These are phyloP conservation scores for Lichtheimia ramosa DNA, from an alignment of 371 early-diverging fungal species.

Conservation along the genomic window DNA sequence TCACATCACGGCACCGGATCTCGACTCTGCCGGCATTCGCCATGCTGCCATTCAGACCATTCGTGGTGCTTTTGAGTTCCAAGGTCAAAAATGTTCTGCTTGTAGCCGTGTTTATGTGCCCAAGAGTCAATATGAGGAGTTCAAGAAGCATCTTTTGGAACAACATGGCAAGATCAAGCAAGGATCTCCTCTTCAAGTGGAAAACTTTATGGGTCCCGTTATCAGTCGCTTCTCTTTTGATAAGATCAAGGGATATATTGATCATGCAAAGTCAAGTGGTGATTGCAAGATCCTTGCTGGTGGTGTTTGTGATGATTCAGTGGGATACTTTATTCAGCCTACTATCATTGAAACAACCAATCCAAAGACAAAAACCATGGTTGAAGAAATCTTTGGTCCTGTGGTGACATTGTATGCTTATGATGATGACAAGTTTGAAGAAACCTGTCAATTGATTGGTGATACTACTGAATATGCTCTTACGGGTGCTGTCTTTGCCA, in stretches of 20 bases:
- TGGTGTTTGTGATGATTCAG: slow-evolving; percentile 79
- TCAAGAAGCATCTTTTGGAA: slow-evolving; percentile 64
- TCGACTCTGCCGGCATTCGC: slow-evolving; percentile 63
- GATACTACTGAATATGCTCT: slow-evolving; percentile 86
- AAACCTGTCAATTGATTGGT: slow-evolving; percentile 75
- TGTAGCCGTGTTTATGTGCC: slow-evolving; percentile 91
- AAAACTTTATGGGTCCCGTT: slow-evolving; percentile 78
- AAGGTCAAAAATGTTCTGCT: slow-evolving; percentile 97
- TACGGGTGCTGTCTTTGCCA: slow-evolving; percentile 89
- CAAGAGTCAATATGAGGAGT: slow-evolving; percentile 76
- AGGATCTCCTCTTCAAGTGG: slow-evolving; percentile 83
- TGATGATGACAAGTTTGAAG: slow-evolving; percentile 78
- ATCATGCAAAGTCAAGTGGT: slow-evolving; percentile 63
- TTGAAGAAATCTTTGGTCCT: slow-evolving; percentile 97
- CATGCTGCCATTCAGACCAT: slow-evolving; percentile 77
- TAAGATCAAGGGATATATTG: slow-evolving; percentile 89
- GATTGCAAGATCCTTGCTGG: slow-evolving; percentile 81
- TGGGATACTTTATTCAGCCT: slow-evolving; percentile 92
- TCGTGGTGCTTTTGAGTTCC: slow-evolving; percentile 95
- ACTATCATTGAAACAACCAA: slow-evolving; percentile 90
- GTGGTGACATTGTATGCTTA: slow-evolving; percentile 95
- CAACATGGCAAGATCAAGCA: slow-evolving; percentile 79
- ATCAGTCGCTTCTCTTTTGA: slow-evolving; percentile 93
- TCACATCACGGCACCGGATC: slow-evolving; percentile 86
- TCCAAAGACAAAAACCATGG: slow-evolving; percentile 85